A percentile compares a stretch with the other conserved stretches of the same genome.
These are phyloP conservation scores for Fusarium scirpi DNA, from an alignment of 2,329 filamentous ascomycete species.

Conservation along the genomic window DNA sequence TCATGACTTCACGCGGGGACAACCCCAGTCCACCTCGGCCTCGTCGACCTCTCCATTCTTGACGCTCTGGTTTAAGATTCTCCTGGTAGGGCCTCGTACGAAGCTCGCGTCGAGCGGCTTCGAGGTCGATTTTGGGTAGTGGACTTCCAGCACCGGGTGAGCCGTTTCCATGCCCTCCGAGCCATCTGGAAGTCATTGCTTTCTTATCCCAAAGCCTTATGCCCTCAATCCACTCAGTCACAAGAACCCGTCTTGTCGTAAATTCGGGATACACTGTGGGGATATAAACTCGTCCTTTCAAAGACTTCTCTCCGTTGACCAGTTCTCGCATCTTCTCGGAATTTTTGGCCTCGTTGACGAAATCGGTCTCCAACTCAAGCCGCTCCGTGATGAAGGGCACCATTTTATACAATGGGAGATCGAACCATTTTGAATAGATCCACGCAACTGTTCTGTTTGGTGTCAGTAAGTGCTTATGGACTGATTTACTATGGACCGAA, in stretches of 20 bases:
- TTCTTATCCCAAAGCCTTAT: constrained; percentile 93
- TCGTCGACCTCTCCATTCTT: constrained; percentile 79
- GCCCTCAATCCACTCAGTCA: constrained; percentile 98
- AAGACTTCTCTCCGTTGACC: constrained; percentile 78
- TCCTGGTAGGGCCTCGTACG: constrained; percentile 66
- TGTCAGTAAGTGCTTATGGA: constrained; percentile 26
- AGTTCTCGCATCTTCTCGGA: constrained; percentile 84
- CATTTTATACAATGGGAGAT: constrained; percentile 90
- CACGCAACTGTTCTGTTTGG: constrained; percentile 75
- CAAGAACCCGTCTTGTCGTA: constrained; percentile 85
- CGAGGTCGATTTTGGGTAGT: constrained; percentile 65
- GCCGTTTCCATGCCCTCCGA: constrained; percentile 79
- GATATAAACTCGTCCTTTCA: constrained; percentile 87
- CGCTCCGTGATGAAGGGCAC: constrained; percentile 94
- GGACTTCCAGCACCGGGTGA: constrained; percentile 81
- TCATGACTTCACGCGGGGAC: constrained; percentile 88
- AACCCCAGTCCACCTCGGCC: constrained; percentile 86
- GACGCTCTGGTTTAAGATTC: constrained; percentile 82
- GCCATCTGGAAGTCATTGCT: constrained; percentile 80
- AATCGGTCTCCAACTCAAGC: constrained; percentile 94
- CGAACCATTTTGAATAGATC: constrained; percentile 88
- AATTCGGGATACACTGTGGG: constrained; percentile 87
- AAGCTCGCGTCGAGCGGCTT: constrained; percentile 58
- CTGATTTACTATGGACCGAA: constrained; percentile 9
- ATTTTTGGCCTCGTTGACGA: constrained; percentile 90